Conservation (phyloP, 2,329 filamentous ascomycete species). For the Paracoccidioides brasiliensis region DNA sequence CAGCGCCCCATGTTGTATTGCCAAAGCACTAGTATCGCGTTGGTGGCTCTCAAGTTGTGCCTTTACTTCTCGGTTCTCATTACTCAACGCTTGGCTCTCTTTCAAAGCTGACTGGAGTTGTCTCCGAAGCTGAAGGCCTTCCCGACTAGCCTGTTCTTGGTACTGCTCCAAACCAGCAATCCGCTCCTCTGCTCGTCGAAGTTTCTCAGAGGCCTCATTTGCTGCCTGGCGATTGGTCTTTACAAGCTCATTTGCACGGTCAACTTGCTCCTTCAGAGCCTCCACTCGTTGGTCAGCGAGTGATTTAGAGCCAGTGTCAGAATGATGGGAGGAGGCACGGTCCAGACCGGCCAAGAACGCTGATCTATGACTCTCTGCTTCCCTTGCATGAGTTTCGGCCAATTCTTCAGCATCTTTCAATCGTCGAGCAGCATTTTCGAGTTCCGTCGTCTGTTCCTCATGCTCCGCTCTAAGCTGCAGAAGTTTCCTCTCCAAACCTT, state of each 20-base stretch:
- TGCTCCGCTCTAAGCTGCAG: slow-evolving; percentile 67
- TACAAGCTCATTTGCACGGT: slow-evolving; percentile 63
- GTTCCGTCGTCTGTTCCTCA: slow-evolving; percentile 63
- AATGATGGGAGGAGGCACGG: slow-evolving; percentile 45
- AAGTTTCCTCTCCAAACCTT: slow-evolving; percentile 64
- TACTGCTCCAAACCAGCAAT: slow-evolving; percentile 95
- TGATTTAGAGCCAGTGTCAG: slow-evolving; percentile 29
- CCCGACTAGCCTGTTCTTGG: slow-evolving; percentile 90
- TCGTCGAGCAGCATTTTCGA: slow-evolving; percentile 60
- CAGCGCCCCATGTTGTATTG: slow-evolving; percentile 81
- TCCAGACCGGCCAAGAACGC: slow-evolving; percentile 74
- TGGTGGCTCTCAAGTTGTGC: slow-evolving; percentile 73
- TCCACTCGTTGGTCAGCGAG: slow-evolving; percentile 47
- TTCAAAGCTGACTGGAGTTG: slow-evolving; percentile 76
- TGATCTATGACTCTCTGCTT: slow-evolving; percentile 72
- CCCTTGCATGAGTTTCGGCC: slow-evolving; percentile 71
- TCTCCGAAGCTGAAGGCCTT: slow-evolving; percentile 77
- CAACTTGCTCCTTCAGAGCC: slow-evolving; percentile 67
- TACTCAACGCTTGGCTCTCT: slow-evolving; percentile 69
- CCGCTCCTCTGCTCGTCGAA: slow-evolving; percentile 85
- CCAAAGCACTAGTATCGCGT: slow-evolving; percentile 84
- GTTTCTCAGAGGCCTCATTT: slow-evolving; percentile 71
- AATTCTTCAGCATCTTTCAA: slow-evolving; percentile 78
- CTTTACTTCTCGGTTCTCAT: slow-evolving; percentile 68
- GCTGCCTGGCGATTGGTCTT: slow-evolving; percentile 83